Evolutionary conservation across 2,329 filamentous ascomycete genomes (phyloP), one percentile per base, ranked within the genome.

Genomic region (Metarhizium anisopliae): DNA sequence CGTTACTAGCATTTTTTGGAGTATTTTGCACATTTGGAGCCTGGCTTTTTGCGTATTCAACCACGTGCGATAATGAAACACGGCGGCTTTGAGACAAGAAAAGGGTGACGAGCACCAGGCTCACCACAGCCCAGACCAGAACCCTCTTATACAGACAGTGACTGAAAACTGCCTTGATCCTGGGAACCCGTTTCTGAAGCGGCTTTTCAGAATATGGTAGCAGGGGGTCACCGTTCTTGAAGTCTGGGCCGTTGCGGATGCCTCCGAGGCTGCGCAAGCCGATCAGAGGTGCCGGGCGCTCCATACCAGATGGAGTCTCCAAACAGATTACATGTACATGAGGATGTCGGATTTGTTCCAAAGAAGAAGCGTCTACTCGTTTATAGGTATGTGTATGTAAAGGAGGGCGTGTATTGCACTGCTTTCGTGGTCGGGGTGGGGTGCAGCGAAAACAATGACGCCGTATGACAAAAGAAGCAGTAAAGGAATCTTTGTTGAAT

Each of bases 91-190:
- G 72, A 58, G 74, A 73, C 5, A 79, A 61, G 2, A 71, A 61
- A 42, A 79, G 47, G 4, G 68, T 69, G 10, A 77, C 62, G 20
- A 82, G 63, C 40, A 70, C 58, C 51, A 76, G 65, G 52, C 74
- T 63, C 14, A 72, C 66, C n/a, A 75, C 58, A 6, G 69, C 70
- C 79, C 79, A 82, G 63, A 79, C 67, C 47, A 81, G 66, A 20
- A 82, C 70, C 55, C 79, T 72, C 45, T 78, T 73, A 61, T 81
- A 81, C 40, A 81, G 68, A 60, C 74, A 79, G 61, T 79, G 74
- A 14, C 77, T 70, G n/a, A 82, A 63, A 13, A 82, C 60, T 6
- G 74, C 67, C 58, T 72, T 74, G 25, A 79, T 64, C 54, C 74
- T 68, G 51, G 77, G 65, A 54, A 67, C 71, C 18, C 70, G 66